Percentiles rank a stretch among this genome's conserved stretches.
phyloP scores from a whole-genome alignment of 305 asterid species.

The Fraxinus latifolia region DNA sequence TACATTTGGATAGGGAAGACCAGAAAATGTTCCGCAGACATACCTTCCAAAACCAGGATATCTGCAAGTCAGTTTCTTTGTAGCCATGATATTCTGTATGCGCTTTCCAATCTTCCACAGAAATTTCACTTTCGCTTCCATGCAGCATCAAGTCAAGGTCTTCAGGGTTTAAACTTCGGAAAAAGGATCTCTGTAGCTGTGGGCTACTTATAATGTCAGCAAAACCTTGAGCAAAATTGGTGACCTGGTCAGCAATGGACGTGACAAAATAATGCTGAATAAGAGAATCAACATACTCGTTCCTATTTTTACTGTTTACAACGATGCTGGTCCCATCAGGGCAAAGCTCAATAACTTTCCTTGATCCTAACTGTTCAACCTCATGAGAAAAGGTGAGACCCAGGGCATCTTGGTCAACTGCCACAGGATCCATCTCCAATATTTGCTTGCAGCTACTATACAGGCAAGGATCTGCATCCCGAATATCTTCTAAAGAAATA shows the following conservation, averaged over 20 bases:
- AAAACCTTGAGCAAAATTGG: constrained; percentile 63
- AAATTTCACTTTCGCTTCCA: constrained; percentile 70
- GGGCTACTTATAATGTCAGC: constrained; percentile 43
- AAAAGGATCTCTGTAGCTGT: constrained; percentile 50
- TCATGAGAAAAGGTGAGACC: constrained; percentile 78
- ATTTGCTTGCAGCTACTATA: constrained; percentile 85
- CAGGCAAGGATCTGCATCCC: constrained; percentile 71
- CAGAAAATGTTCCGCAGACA: background rate
- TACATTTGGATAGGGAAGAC: constrained; percentile 1
- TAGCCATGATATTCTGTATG: constrained; percentile 78
- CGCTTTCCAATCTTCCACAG: constrained; percentile 81
- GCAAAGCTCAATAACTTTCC: constrained; percentile 65
- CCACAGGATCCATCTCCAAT: constrained; percentile 71
- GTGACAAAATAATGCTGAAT: constrained; percentile 59
- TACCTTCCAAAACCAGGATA: constrained; percentile 95
- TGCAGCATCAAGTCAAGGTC: constrained; percentile 76
- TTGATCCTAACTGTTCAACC: constrained; percentile 68
- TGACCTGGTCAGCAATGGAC: constrained; percentile 59
- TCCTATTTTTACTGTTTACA: constrained; percentile 72
- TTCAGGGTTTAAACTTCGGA: constrained; percentile 53
- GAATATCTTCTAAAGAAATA: constrained; percentile 66
- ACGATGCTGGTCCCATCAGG: constrained; percentile 47
- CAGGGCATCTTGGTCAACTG: constrained; percentile 68
- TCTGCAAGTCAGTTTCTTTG: constrained; percentile 60
- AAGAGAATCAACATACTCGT: constrained; percentile 66